phyloP scores from a whole-genome alignment of 805 yeast genomes.

The Hanseniaspora jakobsenii region DNA sequence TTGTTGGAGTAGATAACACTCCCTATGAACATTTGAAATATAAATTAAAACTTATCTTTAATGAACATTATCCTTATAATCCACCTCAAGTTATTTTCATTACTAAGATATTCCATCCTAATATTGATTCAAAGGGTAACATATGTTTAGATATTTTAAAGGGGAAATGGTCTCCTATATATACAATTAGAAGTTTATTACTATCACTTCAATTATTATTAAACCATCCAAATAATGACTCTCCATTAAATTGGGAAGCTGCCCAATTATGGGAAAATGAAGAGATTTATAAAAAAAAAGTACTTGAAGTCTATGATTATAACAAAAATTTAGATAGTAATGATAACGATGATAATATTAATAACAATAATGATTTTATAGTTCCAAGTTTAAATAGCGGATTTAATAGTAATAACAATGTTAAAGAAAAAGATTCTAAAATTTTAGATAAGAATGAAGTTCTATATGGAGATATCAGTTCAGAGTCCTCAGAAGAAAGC shows the following conservation, averaged over 20 bases:
- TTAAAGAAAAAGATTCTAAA: too few relatives aligned
- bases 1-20: slow-evolving; percentile 47
- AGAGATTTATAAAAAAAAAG: slow-evolving; percentile 28
- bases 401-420: too few relatives aligned
- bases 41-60: slow-evolving; percentile 40
- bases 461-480: too few relatives aligned
- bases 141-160: slow-evolving; percentile 54
- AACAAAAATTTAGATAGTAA: slow-evolving; percentile 17
- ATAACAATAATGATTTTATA: neutral
- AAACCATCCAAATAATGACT: slow-evolving; percentile 50
- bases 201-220: slow-evolving; percentile 47
- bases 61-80: slow-evolving; percentile 43
- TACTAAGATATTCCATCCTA: slow-evolving; percentile 56
- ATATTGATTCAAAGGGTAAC: slow-evolving; percentile 51
- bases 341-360: neutral
- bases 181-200: slow-evolving; percentile 48
- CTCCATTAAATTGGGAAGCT: slow-evolving; percentile 46
- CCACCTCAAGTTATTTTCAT: slow-evolving; percentile 47
- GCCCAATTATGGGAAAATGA: slow-evolving; percentile 42
- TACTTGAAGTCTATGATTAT: slow-evolving; percentile 19
- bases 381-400: too few relatives aligned
- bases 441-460: too few relatives aligned
- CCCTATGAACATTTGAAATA: slow-evolving; percentile 43
- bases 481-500: too few relatives aligned
- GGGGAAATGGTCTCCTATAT: slow-evolving; percentile 54